Percentiles rank a stretch among this genome's conserved stretches.
Conservation (phyloP, 208 protist genomes). For the Histomonas meleagridis region DNA sequence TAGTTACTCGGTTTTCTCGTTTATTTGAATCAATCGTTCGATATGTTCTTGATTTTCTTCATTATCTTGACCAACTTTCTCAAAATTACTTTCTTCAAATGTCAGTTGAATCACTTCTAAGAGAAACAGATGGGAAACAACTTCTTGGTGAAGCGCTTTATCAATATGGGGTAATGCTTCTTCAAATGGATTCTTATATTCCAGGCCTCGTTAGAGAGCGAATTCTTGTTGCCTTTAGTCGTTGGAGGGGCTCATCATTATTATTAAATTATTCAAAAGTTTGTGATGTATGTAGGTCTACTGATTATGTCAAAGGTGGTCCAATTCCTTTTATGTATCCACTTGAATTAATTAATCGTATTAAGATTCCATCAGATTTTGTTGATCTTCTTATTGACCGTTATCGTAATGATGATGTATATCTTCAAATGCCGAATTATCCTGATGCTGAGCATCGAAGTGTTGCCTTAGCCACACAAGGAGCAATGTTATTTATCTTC, state of each 20-base stretch:
- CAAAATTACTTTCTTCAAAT: conserved; percentile 73
- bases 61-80: conserved; percentile 69
- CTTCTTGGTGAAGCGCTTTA: conserved; percentile 68
- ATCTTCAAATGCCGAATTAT: conserved; percentile 71
- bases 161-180: conserved; percentile 67
- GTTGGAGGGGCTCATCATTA: conserved; percentile 71
- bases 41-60: conserved; percentile 73
- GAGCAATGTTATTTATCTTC: conserved; percentile 79
- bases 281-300: conserved; percentile 72
- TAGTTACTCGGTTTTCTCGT: conserved; percentile 80
- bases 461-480: conserved; percentile 75
- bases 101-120: conserved; percentile 53
- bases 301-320: conserved; percentile 54
- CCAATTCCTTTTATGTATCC: neutral
- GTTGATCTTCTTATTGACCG: conserved; percentile 74
- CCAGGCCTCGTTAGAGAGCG: conserved; percentile 63
- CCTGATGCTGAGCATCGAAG: conserved; percentile 75
- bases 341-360: neutral
- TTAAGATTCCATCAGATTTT: neutral
- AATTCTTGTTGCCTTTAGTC: conserved; percentile 82
- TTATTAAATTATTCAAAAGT: conserved; percentile 71
- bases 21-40: conserved; percentile 83
- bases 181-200: conserved; percentile 40
- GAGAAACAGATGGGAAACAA: conserved; percentile 80
- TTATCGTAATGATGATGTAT: conserved; percentile 81